These are phyloP conservation scores for Xerocomellus intermedius DNA, from an alignment of 768 basidiomycete species.

Conservation along the genomic window DNA sequence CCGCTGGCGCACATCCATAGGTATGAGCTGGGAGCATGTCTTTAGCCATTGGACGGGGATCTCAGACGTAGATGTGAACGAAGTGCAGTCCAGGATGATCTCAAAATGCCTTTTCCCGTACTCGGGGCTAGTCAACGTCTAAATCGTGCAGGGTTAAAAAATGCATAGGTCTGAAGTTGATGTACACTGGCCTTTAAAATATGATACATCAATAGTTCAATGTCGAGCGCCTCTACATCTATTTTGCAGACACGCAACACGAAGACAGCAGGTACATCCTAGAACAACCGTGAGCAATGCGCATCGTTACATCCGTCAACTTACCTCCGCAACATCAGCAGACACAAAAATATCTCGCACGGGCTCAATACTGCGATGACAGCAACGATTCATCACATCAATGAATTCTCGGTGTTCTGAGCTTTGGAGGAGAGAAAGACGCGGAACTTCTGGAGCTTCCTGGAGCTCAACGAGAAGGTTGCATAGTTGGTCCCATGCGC, in stretches of 20 bases:
- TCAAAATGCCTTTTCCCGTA: constrained; percentile 58
- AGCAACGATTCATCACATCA: constrained; percentile 64
- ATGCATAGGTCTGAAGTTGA: neutral
- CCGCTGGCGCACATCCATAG: constrained; percentile 63
- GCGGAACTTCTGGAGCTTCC: constrained; percentile 64
- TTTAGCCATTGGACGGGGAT: constrained; percentile 81
- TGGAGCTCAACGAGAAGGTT: constrained; percentile 77
- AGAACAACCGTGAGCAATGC: constrained; percentile 1
- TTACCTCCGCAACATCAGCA: constrained; percentile 46
- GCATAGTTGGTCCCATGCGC: constrained; percentile 83
- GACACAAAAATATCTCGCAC: constrained; percentile 69
- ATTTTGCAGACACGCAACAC: constrained; percentile 65
- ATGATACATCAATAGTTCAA: constrained; percentile 75
- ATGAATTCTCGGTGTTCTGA: constrained; percentile 61
- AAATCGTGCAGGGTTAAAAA: constrained; percentile 1
- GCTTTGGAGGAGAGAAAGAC: constrained; percentile 47
- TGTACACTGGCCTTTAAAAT: constrained; percentile 60
- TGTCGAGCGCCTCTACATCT: constrained; percentile 76
- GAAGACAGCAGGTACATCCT: constrained; percentile 53
- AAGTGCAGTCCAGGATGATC: constrained; percentile 79
- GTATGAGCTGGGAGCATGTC: constrained; percentile 72
- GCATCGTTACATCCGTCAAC: constrained; percentile 5
- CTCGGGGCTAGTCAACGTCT: constrained; percentile 52
- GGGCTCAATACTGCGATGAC: constrained; percentile 55
- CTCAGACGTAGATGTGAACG: constrained; percentile 71